phyloP scores from a whole-genome alignment of 441 rosid genomes.

The Gossypium gossypioides region DNA sequence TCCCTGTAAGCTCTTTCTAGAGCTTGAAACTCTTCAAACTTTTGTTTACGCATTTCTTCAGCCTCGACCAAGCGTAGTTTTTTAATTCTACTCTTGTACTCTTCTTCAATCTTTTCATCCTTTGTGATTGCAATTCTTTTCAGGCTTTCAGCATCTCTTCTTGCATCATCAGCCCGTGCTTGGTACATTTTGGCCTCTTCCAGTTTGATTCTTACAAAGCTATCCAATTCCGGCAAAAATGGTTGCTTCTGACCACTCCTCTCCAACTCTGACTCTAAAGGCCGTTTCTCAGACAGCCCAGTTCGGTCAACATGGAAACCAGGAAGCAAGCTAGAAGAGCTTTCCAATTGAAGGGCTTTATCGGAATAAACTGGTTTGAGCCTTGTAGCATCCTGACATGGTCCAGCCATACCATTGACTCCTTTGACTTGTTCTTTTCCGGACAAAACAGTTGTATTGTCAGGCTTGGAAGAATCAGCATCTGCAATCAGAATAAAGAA shows the following conservation, averaged over 20 bases:
- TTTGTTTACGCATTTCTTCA: conserved; percentile 64
- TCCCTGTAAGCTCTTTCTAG: conserved; percentile 56
- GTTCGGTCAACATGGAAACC: conserved; percentile 37
- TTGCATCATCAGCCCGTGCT: conserved; percentile 74
- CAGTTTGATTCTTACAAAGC: conserved; percentile 74
- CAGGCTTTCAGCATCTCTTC: conserved; percentile 81
- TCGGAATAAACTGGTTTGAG: conserved; percentile 49
- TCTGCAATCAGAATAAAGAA: conserved; percentile 42
- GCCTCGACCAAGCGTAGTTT: conserved; percentile 57
- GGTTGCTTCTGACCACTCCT: conserved; percentile 48
- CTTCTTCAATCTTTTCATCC: conserved; percentile 59
- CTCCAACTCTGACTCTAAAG: conserved; percentile 34
- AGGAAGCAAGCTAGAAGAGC: conserved; percentile 44
- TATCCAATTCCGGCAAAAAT: conserved; percentile 73
- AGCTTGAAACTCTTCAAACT: conserved; percentile 52
- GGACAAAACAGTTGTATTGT: conserved; percentile 20
- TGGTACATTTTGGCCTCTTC: conserved; percentile 94
- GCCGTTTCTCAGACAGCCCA: conserved; percentile 26
- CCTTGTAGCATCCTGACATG: conserved; percentile 53
- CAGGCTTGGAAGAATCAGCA: conserved; percentile 44
- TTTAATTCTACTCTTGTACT: conserved; percentile 42
- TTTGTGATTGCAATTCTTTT: conserved; percentile 69
- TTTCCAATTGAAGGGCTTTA: conserved; percentile 48
- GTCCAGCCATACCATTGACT: conserved; percentile 37
- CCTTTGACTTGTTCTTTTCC: conserved; percentile 47